phyloP scores from a whole-genome alignment of 1,284 basidiomycete species.

The Rhodofomes roseus region DNA sequence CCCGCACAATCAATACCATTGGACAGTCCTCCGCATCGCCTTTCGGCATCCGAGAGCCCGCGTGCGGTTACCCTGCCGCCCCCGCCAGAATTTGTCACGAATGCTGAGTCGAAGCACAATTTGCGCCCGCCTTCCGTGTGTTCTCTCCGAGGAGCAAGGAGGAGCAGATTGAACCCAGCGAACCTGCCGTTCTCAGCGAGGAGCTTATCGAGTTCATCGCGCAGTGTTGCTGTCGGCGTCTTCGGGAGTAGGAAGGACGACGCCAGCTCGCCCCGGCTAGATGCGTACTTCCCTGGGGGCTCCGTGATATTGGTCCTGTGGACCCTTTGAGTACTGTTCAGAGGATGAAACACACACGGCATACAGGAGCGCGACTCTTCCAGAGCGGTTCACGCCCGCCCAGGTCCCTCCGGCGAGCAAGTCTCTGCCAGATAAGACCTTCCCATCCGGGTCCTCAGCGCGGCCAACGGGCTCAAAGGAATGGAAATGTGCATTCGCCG shows the following conservation, averaged over 20 bases:
- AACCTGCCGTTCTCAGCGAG: slow-evolving; percentile 46
- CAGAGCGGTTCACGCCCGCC: slow-evolving; percentile 65
- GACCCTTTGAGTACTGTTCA: slow-evolving; percentile 9
- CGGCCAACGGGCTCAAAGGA: slow-evolving; percentile 36
- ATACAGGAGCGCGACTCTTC: slow-evolving; percentile 68
- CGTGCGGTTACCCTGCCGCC: slow-evolving; percentile 56
- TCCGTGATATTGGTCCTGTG: slow-evolving; percentile 80
- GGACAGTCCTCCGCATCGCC: slow-evolving; percentile 55
- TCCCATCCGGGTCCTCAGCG: slow-evolving; percentile 21
- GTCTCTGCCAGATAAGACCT: slow-evolving; percentile 72
- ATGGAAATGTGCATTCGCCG: slow-evolving; percentile 57
- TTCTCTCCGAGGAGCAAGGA: slow-evolving; percentile 34
- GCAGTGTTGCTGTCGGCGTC: slow-evolving; percentile 36
- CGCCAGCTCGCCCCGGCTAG: slow-evolving; percentile 64
- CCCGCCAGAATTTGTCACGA: slow-evolving; percentile 67
- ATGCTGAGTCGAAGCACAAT: slow-evolving; percentile 46
- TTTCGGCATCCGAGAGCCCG: slow-evolving; percentile 44
- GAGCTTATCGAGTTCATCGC: slow-evolving; percentile 43
- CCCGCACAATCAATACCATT: slow-evolving; percentile 65
- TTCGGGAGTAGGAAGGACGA: slow-evolving; percentile 61
- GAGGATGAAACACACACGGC: slow-evolving; percentile 26
- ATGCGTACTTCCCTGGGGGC: slow-evolving; percentile 38
- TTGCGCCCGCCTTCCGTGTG: slow-evolving; percentile 16
- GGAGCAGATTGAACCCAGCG: slow-evolving; percentile 76
- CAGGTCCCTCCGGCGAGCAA: slow-evolving; percentile 71